These are phyloP conservation scores for Neonothopanus nambi DNA, from an alignment of 1,284 basidiomycete genomes.

Conservation along the genomic window DNA sequence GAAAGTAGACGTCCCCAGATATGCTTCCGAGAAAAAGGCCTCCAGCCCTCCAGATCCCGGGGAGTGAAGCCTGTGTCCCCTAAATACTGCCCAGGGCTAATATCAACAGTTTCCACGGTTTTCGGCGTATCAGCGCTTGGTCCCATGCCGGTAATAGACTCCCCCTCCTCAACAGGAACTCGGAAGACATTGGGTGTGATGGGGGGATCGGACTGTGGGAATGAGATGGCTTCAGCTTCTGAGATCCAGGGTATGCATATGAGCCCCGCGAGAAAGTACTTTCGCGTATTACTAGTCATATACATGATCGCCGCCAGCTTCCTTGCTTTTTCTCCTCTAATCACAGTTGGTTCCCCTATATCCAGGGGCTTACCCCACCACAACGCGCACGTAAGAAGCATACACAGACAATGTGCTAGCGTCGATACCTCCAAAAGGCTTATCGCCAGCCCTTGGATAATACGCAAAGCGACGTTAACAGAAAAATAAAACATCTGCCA, in stretches of 20 bases:
- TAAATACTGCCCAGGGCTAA: no score
- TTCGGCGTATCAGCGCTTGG: no score
- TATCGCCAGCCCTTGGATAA: constrained; percentile 10
- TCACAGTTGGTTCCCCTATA: constrained; percentile 13
- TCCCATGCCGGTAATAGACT: no score
- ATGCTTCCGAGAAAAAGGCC: no score
- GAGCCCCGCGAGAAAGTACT: not conserved
- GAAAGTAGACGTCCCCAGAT: no score
- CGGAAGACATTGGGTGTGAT: not conserved
- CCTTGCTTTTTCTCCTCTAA: constrained; percentile 6
- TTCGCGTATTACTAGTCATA: constrained; percentile 14
- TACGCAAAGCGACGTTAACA: constrained; percentile 9
- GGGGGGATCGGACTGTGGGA: not conserved
- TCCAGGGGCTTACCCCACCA: constrained; percentile 17
- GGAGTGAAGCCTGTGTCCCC: no score
- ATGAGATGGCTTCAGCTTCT: not conserved
- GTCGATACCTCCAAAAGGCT: constrained; percentile 17
- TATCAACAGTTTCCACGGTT: constrained; percentile 2
- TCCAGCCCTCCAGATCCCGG: no score
- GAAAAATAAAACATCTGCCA: constrained; percentile 17
- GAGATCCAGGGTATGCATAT: not conserved
- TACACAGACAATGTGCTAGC: constrained; percentile 14
- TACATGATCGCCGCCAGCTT: constrained; percentile 14
- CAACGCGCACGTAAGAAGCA: constrained; percentile 12
- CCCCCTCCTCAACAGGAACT: not conserved